Base-by-base conservation (phyloP, 1,284 basidiomycete genomes). In the Ustilago sp. region DNA sequence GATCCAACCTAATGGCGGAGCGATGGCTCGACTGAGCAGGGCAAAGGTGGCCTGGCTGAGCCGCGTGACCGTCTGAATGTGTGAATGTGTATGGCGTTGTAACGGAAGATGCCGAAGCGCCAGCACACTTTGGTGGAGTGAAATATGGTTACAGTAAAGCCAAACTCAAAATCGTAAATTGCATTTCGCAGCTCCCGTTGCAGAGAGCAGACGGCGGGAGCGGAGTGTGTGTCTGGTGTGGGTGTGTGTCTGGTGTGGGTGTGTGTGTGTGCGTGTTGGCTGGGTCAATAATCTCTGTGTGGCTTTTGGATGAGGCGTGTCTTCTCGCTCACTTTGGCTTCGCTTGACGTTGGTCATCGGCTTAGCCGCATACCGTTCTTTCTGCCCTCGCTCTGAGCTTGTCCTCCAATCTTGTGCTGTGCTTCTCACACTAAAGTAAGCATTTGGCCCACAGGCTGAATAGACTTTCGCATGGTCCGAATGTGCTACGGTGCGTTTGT, bases 171-270 rank as follows among this genome's bases (percentile, higher is more conserved):
- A 53, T 19, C n/a, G 51, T 53, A 13, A 50, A 47, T 13, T 59
- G 58, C 47, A 59, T 39, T 59, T 43, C 31, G 59, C 41, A 38
- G 19, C 41, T 13, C 59, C 59, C 51, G 59, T 55, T 54, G 51
- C 59, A 54, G 32, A 31, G 35, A 36, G 35, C 19, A 13, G n/a
- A 19, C 35, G 19, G 34, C 19, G 23, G n/a, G 8, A 48, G 45
- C 28, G 7, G 41, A 7, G 23, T 5, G 28, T 50, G 48, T 34
- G n/a, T 19, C 17, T 8, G 28, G 23, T 28, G 23, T 23, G 23
- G 2, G 13, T 1, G 45, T 47, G 12, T 13, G 13, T 0, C 17
- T 8, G 28, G 23, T 28, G 23, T 23, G 23, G 2, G 13, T 1
- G 45, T 47, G 12, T 13, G 13, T 0, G 8, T 2, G 51, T 34